Conservation (phyloP, 345 rosid genomes). For the Cardamine occulta region DNA sequence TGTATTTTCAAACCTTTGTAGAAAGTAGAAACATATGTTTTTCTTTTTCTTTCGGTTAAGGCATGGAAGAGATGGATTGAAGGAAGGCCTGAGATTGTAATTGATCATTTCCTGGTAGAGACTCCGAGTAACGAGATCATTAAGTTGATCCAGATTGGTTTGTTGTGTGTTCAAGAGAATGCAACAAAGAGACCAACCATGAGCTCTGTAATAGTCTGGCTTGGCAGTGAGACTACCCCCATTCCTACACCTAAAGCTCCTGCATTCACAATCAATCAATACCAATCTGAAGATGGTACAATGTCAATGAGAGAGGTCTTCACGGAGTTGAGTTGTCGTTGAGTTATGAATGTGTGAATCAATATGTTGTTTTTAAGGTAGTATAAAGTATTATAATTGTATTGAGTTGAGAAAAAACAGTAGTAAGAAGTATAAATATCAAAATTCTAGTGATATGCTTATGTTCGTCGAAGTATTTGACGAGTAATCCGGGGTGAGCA, state of each 20-base stretch:
- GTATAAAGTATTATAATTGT: too few relatives aligned
- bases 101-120: slow-evolving; percentile 43
- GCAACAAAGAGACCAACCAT: slow-evolving; percentile 48
- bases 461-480: too few relatives aligned
- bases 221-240: slow-evolving; percentile 42
- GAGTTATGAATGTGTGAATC: not conserved
- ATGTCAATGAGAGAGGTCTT: slow-evolving; percentile 43
- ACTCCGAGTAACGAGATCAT: slow-evolving; percentile 9
- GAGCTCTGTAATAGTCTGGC: slow-evolving; percentile 48
- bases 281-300: slow-evolving; percentile 13
- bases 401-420: too few relatives aligned
- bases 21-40: too few relatives aligned
- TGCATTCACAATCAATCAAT: slow-evolving; percentile 36
- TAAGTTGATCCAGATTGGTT: slow-evolving; percentile 46
- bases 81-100: slow-evolving; percentile 42
- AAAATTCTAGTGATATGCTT: too few relatives aligned
- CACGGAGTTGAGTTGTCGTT: slow-evolving; percentile 46
- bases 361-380: not conserved
- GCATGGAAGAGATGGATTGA: slow-evolving; percentile 58
- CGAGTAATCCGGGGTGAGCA: too few relatives aligned
- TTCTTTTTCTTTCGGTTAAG: too few relatives aligned
- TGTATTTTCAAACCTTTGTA: too few relatives aligned
- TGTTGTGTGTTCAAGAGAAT: slow-evolving; percentile 56
- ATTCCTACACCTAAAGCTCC: slow-evolving; percentile 46
- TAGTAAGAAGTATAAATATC: too few relatives aligned